Evolutionary conservation across 441 rosid species (phyloP).

Genomic region (Arabidopsis lyrata): DNA sequence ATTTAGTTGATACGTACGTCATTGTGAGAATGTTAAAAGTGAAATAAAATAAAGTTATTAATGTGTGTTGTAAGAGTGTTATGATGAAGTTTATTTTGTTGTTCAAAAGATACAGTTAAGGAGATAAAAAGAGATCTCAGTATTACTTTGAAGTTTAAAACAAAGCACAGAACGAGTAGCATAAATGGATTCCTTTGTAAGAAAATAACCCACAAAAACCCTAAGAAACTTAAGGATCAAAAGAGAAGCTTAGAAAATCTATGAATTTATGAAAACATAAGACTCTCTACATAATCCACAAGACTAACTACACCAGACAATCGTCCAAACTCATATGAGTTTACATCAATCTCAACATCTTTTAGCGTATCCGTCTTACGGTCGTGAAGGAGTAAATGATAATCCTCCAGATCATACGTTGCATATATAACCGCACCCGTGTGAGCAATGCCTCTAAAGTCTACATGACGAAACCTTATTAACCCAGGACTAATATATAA

Average conservation of each 20-base stretch:
- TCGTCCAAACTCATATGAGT: neutral
- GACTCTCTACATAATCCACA: slow-evolving; percentile 1
- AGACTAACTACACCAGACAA: neutral
- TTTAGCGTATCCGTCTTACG: neutral
- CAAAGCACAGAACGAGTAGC: neutral
- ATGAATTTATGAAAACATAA: neutral
- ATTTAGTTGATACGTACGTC: neutral
- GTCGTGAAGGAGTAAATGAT: neutral
- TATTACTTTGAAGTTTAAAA: neutral
- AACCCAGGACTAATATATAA: neutral
- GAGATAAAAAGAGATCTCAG: too few species aligned
- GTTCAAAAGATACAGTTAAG: too few species aligned
- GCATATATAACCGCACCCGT: slow-evolving; percentile 6
- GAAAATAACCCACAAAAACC: neutral
- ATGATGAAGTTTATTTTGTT: neutral
- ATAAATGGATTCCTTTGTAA: neutral
- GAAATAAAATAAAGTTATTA: neutral
- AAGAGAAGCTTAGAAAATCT: neutral
- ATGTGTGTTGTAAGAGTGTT: neutral
- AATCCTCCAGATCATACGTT: neutral
- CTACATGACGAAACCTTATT: neutral
- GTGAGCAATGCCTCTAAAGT: slow-evolving; percentile 4
- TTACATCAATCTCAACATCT: neutral
- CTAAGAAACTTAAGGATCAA: neutral
- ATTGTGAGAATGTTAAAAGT: neutral